Percentiles rank a stretch among this genome's conserved stretches.
Evolutionary conservation across 2,329 filamentous ascomycete genomes (phyloP).

Genomic region (Capronia epimyces): DNA sequence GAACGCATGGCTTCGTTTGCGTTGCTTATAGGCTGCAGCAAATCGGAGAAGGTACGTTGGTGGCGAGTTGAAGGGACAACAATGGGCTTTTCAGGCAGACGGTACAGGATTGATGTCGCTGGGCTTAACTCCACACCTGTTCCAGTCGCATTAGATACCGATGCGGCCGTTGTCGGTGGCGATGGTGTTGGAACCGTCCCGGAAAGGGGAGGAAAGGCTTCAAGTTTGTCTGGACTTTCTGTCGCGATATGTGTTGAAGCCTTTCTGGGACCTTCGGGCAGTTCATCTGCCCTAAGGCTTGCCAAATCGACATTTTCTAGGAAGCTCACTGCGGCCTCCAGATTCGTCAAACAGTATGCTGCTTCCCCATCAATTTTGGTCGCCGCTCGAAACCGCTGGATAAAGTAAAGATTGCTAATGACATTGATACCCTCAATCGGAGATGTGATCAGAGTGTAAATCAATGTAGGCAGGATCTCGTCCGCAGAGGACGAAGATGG

Average conservation of each 20-base stretch:
- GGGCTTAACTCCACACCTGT: constrained; percentile 27
- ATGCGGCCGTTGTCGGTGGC: constrained; percentile 17
- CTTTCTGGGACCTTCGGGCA: constrained; percentile 62
- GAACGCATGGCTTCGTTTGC: constrained; percentile 80
- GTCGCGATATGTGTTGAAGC: constrained; percentile 41
- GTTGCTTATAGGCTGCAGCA: constrained; percentile 77
- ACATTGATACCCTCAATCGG: constrained; percentile 79
- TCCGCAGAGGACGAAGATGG: constrained; percentile 82
- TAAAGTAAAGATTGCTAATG: constrained; percentile 91
- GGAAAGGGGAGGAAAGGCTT: constrained; percentile 28
- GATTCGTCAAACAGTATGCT: constrained; percentile 91
- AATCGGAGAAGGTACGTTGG: constrained; percentile 72
- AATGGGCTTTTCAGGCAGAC: constrained; percentile 15
- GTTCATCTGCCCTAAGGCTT: constrained; percentile 75
- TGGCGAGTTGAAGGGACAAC: constrained; percentile 45
- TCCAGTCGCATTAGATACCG: constrained; percentile 29
- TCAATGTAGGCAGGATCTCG: constrained; percentile 93
- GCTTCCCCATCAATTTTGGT: constrained; percentile 87
- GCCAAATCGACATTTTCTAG: constrained; percentile 91
- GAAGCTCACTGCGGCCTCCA: constrained; percentile 92
- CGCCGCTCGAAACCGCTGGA: constrained; percentile 82
- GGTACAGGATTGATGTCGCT: constrained; percentile 27
- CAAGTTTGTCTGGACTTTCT: constrained; percentile 33
- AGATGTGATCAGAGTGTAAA: constrained; percentile 89
- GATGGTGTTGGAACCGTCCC: constrained; percentile 12